Conservation (phyloP, 1,139 yeast species). For the Hyphopichia pseudoburtonii region DNA sequence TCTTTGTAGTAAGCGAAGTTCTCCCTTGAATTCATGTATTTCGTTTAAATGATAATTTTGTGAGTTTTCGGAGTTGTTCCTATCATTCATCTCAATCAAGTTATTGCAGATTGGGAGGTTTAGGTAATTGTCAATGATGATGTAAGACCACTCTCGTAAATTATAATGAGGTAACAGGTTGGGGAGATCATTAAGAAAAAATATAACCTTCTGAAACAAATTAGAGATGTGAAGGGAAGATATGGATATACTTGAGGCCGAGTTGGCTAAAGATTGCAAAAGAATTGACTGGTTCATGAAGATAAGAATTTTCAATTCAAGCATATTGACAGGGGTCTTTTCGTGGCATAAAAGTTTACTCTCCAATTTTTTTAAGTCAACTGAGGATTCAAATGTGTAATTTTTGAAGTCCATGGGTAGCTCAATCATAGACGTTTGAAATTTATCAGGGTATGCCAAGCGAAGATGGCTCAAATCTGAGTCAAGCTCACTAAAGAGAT, state of each 20-base stretch:
- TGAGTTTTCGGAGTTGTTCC: slow-evolving; percentile 11
- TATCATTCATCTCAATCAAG: slow-evolving; percentile 16
- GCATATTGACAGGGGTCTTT: slow-evolving; percentile 20
- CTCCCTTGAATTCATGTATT: slow-evolving; percentile 47
- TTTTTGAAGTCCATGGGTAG: slow-evolving; percentile 13
- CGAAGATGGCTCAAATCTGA: slow-evolving; percentile 20
- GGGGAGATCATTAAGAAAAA: slow-evolving; percentile 41
- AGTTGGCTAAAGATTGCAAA: slow-evolving; percentile 28
- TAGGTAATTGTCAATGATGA: slow-evolving; percentile 31
- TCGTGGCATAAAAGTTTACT: slow-evolving; percentile 7
- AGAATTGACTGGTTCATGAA: slow-evolving; percentile 28
- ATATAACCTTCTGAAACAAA: slow-evolving; percentile 30
- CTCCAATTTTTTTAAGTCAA: slow-evolving; percentile 12
- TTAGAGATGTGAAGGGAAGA: slow-evolving; percentile 33
- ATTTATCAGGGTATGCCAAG: slow-evolving; percentile 19
- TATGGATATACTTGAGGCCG: slow-evolving; percentile 29
- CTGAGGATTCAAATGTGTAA: slow-evolving; percentile 18
- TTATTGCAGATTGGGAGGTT: slow-evolving; percentile 25
- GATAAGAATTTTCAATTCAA: slow-evolving; percentile 26
- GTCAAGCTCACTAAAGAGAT: slow-evolving; percentile 41
- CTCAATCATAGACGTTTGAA: slow-evolving; percentile 10
- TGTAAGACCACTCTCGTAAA: slow-evolving; percentile 30
- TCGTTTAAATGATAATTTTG: slow-evolving; percentile 22
- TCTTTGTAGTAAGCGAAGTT: slow-evolving; percentile 44
- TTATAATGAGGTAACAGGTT: slow-evolving; percentile 14